Evolutionary conservation across 805 yeast species (phyloP).

Genomic region (Tetrapisispora phaffii): DNA sequence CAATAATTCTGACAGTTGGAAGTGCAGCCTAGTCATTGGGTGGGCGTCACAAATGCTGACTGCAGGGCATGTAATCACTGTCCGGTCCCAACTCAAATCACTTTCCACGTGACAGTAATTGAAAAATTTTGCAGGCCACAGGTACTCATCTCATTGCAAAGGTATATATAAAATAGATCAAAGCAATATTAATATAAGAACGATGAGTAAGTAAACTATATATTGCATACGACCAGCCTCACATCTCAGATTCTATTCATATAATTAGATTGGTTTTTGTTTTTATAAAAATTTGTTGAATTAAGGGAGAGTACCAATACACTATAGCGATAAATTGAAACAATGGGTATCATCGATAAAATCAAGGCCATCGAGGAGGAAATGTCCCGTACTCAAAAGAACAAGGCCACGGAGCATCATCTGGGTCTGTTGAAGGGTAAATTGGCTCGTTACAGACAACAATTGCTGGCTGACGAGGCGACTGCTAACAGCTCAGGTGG

Average conservation of each 20-base stretch:
- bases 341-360: conserved; percentile 45
- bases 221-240: too few species aligned
- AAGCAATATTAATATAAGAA: too few species aligned
- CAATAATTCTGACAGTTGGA: too few species aligned
- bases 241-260: too few species aligned
- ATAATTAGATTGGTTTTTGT: background rate
- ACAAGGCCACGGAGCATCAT: conserved; percentile 96
- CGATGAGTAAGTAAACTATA: too few species aligned
- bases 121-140: background rate
- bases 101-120: background rate
- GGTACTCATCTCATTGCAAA: background rate
- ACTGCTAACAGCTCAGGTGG: conserved; percentile 55
- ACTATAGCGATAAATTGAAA: background rate
- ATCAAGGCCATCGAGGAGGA: conserved; percentile 87
- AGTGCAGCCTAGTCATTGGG: too few species aligned
- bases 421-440: conserved; percentile 90
- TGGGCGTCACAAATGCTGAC: too few species aligned
- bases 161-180: background rate
- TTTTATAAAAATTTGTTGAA: background rate
- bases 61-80: too few species aligned
- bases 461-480: conserved; percentile 81
- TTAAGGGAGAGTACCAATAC: background rate
- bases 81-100: too few species aligned
- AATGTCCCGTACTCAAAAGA: conserved; percentile 89
- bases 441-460: conserved; percentile 84